Evolutionary conservation across 1,284 basidiomycete genomes (phyloP).

Genomic region (Sutorius eximius): DNA sequence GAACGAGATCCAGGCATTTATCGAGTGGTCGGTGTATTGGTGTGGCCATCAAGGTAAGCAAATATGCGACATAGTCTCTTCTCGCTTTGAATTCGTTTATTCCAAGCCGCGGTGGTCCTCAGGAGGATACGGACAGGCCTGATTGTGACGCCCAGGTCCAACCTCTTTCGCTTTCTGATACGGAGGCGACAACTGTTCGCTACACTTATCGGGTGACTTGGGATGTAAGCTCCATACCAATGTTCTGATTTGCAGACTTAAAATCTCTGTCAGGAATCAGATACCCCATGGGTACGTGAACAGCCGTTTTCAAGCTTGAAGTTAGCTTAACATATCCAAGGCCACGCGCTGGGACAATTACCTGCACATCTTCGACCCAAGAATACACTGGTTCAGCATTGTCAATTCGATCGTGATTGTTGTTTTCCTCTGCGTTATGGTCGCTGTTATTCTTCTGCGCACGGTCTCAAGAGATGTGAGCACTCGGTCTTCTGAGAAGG

Average conservation of each 20-base stretch:
- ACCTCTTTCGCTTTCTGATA: slow-evolving; percentile 66
- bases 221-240: slow-evolving; percentile 55
- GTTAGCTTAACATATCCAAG: slow-evolving; percentile 39
- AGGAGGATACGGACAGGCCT: slow-evolving; percentile 44
- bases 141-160: slow-evolving; percentile 38
- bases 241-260: slow-evolving; percentile 1
- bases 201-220: slow-evolving; percentile 92
- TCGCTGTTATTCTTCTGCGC: slow-evolving; percentile 86
- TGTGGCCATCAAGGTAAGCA: slow-evolving; percentile 80
- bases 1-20: slow-evolving; percentile 64
- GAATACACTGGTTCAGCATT: slow-evolving; percentile 90
- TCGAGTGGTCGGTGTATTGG: slow-evolving; percentile 88
- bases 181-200: slow-evolving; percentile 63
- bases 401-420: slow-evolving; percentile 93
- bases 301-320: neutral
- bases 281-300: slow-evolving; percentile 73
- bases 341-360: slow-evolving; percentile 97
- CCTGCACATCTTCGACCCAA: slow-evolving; percentile 76
- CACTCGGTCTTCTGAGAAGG: slow-evolving; percentile 33
- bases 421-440: slow-evolving; percentile 90
- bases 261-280: slow-evolving; percentile 60
- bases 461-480: slow-evolving; percentile 87
- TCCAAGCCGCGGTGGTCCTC: slow-evolving; percentile 59
- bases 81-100: slow-evolving; percentile 2
- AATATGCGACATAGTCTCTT: neutral